Conservation (phyloP, 2,329 filamentous ascomycete genomes). For the Verruconis gallopava region DNA sequence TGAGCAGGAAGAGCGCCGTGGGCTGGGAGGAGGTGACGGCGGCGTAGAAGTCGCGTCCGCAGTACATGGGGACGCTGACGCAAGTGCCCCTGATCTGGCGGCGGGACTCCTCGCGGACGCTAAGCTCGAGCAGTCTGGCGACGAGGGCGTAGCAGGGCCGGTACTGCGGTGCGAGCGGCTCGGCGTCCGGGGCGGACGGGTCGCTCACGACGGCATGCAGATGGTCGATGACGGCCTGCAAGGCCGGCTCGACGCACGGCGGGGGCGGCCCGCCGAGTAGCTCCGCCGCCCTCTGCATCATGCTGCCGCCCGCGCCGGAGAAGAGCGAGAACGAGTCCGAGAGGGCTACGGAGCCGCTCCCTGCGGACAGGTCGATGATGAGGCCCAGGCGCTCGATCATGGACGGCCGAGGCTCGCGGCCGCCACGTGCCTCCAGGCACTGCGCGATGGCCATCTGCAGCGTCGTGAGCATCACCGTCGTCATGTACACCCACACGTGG, state of each 20-base stretch:
- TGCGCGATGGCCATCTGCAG: background rate
- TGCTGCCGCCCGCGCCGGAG: background rate
- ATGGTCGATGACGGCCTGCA: background rate
- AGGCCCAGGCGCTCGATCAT: background rate
- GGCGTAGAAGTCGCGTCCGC: background rate
- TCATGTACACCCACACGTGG: conserved; percentile 18
- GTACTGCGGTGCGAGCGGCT: background rate
- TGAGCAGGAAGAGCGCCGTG: background rate
- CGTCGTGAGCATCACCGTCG: background rate
- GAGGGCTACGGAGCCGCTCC: background rate
- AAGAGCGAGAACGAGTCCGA: background rate
- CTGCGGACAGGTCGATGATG: background rate
- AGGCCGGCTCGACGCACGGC: background rate
- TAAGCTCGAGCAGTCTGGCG: background rate
- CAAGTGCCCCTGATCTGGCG: background rate
- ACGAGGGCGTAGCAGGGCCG: background rate
- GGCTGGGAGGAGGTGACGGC: background rate
- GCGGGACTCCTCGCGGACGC: background rate
- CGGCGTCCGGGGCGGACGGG: background rate
- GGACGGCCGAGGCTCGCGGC: background rate
- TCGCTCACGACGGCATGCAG: background rate
- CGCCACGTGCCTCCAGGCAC: background rate
- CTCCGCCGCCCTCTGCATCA: too few species aligned
- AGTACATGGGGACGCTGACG: background rate
- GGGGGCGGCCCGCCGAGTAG: background rate